phyloP scores from a whole-genome alignment of 257 asterid species.

The Anisodus tanguticus region DNA sequence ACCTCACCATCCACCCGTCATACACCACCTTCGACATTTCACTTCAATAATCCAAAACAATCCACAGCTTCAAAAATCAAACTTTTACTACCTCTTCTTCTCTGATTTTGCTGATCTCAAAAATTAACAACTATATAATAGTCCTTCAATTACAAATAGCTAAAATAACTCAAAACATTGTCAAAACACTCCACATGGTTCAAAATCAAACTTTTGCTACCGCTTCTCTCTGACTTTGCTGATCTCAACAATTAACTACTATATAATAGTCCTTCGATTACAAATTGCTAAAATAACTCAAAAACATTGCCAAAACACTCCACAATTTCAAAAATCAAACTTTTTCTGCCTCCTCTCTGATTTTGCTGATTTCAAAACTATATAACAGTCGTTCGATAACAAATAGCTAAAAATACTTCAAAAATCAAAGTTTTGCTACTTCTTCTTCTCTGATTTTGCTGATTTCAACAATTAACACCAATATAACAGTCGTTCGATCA shows the following conservation, averaged over 20 bases:
- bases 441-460: not conserved
- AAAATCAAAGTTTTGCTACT: not conserved
- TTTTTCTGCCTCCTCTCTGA: too few relatives aligned
- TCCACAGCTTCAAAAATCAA: not conserved
- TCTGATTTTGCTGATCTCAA: not conserved
- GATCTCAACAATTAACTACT: not conserved
- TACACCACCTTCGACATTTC: constrained; percentile 73
- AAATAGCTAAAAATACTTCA: too few relatives aligned
- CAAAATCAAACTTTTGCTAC: not conserved
- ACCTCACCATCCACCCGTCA: constrained; percentile 98
- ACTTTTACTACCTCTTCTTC: not conserved
- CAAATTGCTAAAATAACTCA: not conserved
- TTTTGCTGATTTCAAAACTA: not conserved
- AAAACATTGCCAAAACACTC: too few relatives aligned
- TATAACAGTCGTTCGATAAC: not conserved
- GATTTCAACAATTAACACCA: not conserved
- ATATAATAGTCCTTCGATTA: not conserved
- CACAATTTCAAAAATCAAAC: not conserved
- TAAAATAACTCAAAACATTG: not conserved
- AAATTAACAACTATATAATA: not conserved
- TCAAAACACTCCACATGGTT: not conserved
- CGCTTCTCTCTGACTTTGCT: not conserved
- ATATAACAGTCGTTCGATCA: not conserved
- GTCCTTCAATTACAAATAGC: not conserved
- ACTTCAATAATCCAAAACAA: not conserved